phyloP scores from a whole-genome alignment of 805 yeast genomes.

The Hanseniaspora clermontiae region DNA sequence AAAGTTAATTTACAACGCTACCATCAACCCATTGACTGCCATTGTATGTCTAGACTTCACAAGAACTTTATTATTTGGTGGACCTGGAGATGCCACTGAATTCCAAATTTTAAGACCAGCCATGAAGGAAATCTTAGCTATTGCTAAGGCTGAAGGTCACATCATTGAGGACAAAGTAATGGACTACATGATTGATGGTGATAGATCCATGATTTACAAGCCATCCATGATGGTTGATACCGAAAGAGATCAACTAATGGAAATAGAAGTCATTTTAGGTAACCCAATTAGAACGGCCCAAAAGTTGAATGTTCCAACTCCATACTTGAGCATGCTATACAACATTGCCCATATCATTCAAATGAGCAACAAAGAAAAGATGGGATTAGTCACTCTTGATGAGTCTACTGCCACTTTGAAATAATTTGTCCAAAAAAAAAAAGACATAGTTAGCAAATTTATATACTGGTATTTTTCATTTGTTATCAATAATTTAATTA shows the following conservation, averaged over 20 bases:
- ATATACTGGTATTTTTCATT: neutral
- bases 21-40: constrained; percentile 51
- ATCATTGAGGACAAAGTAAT: constrained; percentile 39
- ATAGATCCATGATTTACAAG: constrained; percentile 45
- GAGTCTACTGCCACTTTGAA: constrained; percentile 2
- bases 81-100: constrained; percentile 34
- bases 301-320: constrained; percentile 39
- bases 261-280: constrained; percentile 60
- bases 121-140: constrained; percentile 50
- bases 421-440: neutral
- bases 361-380: constrained; percentile 45
- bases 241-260: constrained; percentile 53
- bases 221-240: constrained; percentile 69
- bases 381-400: constrained; percentile 32
- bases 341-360: constrained; percentile 49
- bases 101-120: constrained; percentile 50
- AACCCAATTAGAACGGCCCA: constrained; percentile 44
- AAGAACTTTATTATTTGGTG: constrained; percentile 15
- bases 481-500: too few relatives aligned
- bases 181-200: constrained; percentile 41
- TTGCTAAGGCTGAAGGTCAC: constrained; percentile 60
- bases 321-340: constrained; percentile 47
- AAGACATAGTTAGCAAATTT: neutral
- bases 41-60: constrained; percentile 33
- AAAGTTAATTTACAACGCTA: constrained; percentile 58